Percentiles rank a stretch among this genome's conserved stretches.
Conservation (phyloP, 768 basidiomycete genomes). For the Royoungia palumana region DNA sequence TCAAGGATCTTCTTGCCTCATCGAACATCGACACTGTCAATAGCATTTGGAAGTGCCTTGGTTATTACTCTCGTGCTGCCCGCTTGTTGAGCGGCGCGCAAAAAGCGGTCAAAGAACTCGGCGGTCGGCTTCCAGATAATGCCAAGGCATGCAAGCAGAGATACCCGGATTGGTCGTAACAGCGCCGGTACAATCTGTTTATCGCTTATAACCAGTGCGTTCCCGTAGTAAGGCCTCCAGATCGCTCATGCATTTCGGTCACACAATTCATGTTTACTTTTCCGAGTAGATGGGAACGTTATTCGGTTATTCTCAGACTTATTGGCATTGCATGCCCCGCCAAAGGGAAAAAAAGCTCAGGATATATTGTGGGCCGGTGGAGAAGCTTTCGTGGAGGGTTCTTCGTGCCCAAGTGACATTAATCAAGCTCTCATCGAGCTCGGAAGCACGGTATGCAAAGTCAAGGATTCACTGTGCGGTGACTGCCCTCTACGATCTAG, state of each 20-base stretch:
- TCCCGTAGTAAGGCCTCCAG: conserved; percentile 65
- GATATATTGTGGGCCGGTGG: conserved; percentile 85
- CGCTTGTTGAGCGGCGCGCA: conserved; percentile 82
- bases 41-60: conserved; percentile 85
- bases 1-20: conserved; percentile 65
- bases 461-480: conserved; percentile 70
- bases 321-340: conserved; percentile 76
- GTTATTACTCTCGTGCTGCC: conserved; percentile 85
- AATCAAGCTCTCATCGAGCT: conserved; percentile 95
- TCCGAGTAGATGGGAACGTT: conserved; percentile 86
- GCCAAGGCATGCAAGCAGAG: conserved; percentile 78
- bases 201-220: conserved; percentile 85
- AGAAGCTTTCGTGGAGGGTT: conserved; percentile 55
- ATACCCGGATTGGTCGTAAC: no score
- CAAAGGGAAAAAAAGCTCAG: conserved; percentile 74
- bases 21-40: conserved; percentile 85
- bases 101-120: conserved; percentile 62
- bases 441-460: conserved; percentile 90
- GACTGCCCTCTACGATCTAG: conserved; percentile 68
- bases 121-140: conserved; percentile 74
- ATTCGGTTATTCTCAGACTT: conserved; percentile 81
- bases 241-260: not conserved
- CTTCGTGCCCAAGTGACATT: conserved; percentile 68
- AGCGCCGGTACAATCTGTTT: conserved; percentile 79
- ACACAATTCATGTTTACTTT: not conserved